These are phyloP conservation scores for Debaryomyces maramus DNA, from an alignment of 805 yeast genomes.

Conservation along the genomic window DNA sequence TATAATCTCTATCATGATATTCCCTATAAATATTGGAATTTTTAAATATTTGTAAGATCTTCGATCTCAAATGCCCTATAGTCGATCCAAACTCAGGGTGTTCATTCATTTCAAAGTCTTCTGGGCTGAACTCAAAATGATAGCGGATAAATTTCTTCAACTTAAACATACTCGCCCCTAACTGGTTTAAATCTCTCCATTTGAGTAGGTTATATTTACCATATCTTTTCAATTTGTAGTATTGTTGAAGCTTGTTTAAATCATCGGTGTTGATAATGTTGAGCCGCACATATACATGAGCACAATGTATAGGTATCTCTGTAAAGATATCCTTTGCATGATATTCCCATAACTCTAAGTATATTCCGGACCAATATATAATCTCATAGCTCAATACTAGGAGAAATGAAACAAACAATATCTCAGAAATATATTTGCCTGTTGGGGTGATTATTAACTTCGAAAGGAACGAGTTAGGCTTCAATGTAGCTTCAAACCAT, in stretches of 20 bases:
- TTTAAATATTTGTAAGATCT: constrained; percentile 55
- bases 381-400: constrained; percentile 37
- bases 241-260: constrained; percentile 20
- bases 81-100: constrained; percentile 71
- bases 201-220: constrained; percentile 25
- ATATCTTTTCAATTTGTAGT: constrained; percentile 27
- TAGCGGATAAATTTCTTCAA: constrained; percentile 43
- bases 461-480: constrained; percentile 20
- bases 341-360: constrained; percentile 46
- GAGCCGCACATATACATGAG: constrained; percentile 62
- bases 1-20: constrained; percentile 10
- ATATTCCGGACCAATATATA: constrained; percentile 44
- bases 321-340: constrained; percentile 61
- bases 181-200: constrained; percentile 20
- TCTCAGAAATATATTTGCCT: constrained; percentile 31
- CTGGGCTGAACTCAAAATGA: constrained; percentile 80
- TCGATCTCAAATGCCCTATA: constrained; percentile 58
- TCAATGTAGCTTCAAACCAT: constrained; percentile 3
- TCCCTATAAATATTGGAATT: constrained; percentile 31
- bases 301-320: constrained; percentile 78
- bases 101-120: constrained; percentile 61
- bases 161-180: constrained; percentile 19
- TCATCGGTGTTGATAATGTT: constrained; percentile 32
- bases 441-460: constrained; percentile 23
- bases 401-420: constrained; percentile 23